A percentile compares a stretch with the other conserved stretches of the same genome.
These are phyloP conservation scores for Earliella scabrosa DNA, from an alignment of 1,284 basidiomycete genomes.

Conservation along the genomic window DNA sequence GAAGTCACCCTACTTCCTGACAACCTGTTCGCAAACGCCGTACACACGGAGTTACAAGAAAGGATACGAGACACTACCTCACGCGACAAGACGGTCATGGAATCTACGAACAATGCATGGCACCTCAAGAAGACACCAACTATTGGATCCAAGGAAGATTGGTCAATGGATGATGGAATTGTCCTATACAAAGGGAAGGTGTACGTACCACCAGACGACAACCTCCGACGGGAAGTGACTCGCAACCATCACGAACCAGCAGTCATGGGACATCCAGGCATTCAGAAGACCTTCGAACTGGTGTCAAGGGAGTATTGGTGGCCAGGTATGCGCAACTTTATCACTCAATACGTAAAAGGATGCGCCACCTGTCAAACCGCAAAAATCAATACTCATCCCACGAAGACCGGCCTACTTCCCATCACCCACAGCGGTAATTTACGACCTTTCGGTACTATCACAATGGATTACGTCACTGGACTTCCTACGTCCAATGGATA, in stretches of 20 bases:
- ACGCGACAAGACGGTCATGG: background rate
- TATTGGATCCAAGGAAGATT: background rate
- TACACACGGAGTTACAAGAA: background rate
- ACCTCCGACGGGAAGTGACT: background rate
- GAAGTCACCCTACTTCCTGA: conserved; percentile 31
- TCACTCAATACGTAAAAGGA: conserved; percentile 38
- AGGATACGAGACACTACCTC: background rate
- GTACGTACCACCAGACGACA: background rate
- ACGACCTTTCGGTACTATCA: conserved; percentile 25
- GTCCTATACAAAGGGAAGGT: background rate
- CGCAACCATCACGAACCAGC: conserved; percentile 1
- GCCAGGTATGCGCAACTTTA: conserved; percentile 38
- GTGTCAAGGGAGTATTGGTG: conserved; percentile 32
- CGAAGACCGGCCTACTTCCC: conserved; percentile 1
- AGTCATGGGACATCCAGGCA: conserved; percentile 4
- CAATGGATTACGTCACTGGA: conserved; percentile 41
- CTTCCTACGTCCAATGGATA: conserved; percentile 39
- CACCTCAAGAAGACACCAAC: background rate
- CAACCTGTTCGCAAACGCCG: background rate
- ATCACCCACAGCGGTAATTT: background rate
- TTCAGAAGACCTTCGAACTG: conserved; percentile 1
- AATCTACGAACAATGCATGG: background rate
- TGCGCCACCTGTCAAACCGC: conserved; percentile 44
- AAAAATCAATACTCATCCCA: conserved; percentile 32
- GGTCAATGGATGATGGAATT: background rate